These are phyloP conservation scores for Candida chilensis DNA, from an alignment of 805 yeast genomes.

Conservation along the genomic window DNA sequence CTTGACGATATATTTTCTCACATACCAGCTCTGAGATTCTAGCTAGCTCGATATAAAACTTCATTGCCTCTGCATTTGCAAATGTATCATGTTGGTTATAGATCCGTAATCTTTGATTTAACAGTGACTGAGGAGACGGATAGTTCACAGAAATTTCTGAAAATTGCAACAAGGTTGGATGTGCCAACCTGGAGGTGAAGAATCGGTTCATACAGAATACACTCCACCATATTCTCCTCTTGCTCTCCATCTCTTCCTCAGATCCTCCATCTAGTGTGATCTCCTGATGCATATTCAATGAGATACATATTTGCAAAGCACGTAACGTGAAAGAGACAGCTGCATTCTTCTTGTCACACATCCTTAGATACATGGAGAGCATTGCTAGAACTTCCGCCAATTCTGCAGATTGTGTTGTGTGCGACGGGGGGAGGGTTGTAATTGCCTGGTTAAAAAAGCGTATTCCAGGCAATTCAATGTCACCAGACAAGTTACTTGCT, in stretches of 20 bases:
- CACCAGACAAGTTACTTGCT: neutral
- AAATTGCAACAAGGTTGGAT: constrained; percentile 11
- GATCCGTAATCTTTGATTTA: neutral
- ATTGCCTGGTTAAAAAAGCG: constrained; percentile 11
- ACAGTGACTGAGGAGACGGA: constrained; percentile 1
- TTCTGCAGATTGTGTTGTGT: constrained; percentile 4
- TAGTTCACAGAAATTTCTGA: constrained; percentile 9
- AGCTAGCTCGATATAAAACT: constrained; percentile 13
- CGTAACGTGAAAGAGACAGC: constrained; percentile 12
- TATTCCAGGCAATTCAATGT: constrained; percentile 11
- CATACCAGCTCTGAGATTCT: constrained; percentile 14
- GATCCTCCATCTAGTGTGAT: constrained; percentile 3
- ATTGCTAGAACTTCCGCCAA: constrained; percentile 14
- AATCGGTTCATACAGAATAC: constrained; percentile 16
- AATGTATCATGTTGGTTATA: constrained; percentile 5
- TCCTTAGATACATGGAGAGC: constrained; percentile 12
- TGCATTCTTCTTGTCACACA: constrained; percentile 16
- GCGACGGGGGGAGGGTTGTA: constrained; percentile 10
- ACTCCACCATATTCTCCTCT: constrained; percentile 13
- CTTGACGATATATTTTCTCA: constrained; percentile 10
- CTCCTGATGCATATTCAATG: constrained; percentile 14
- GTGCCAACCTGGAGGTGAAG: constrained; percentile 13
- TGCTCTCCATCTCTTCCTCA: constrained; percentile 2
- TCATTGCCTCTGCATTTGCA: constrained; percentile 7
- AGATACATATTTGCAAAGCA: constrained; percentile 16